Conservation (phyloP, 805 yeast genomes). For the Saccharomycopsis olivae region DNA sequence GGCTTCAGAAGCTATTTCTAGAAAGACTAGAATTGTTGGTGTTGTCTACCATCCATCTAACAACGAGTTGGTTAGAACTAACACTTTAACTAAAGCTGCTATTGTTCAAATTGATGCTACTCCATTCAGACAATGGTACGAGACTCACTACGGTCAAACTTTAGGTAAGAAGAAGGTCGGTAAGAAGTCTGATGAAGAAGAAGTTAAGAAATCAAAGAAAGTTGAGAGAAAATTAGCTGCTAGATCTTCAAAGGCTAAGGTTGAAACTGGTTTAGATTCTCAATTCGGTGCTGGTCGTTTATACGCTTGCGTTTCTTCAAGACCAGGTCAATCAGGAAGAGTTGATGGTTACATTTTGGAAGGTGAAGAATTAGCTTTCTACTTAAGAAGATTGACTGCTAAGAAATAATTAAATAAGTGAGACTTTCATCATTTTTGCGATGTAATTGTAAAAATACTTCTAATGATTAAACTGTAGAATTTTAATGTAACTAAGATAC, state of each 20-base stretch:
- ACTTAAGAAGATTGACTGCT: conserved; percentile 98
- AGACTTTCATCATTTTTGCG: not conserved
- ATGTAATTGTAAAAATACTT: not conserved
- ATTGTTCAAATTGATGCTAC: conserved; percentile 99
- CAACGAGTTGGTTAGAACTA: conserved; percentile 99
- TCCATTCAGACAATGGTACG: conserved; percentile 99
- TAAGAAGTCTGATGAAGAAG: conserved; percentile 40
- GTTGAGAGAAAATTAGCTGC: conserved; percentile 67
- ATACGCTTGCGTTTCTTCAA: conserved; percentile 96
- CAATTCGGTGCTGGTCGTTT: conserved; percentile 99
- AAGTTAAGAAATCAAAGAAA: conserved; percentile 66
- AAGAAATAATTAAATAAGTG: conserved; percentile 63
- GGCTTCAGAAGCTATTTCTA: conserved; percentile 98
- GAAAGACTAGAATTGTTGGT: conserved; percentile 97
- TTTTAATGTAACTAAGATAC: not conserved
- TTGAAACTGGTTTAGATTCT: conserved; percentile 84
- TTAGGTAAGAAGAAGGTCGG: conserved; percentile 75
- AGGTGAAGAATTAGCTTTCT: conserved; percentile 99
- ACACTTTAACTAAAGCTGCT: conserved; percentile 98
- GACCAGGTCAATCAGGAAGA: conserved; percentile 99
- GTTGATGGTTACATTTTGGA: conserved; percentile 99
- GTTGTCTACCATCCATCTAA: conserved; percentile 99
- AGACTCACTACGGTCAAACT: conserved; percentile 92
- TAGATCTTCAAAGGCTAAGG: conserved; percentile 75
- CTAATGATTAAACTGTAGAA: not conserved